phyloP scores from a whole-genome alignment of 306 rosid species.

The Psophocarpus tetragonolobus region DNA sequence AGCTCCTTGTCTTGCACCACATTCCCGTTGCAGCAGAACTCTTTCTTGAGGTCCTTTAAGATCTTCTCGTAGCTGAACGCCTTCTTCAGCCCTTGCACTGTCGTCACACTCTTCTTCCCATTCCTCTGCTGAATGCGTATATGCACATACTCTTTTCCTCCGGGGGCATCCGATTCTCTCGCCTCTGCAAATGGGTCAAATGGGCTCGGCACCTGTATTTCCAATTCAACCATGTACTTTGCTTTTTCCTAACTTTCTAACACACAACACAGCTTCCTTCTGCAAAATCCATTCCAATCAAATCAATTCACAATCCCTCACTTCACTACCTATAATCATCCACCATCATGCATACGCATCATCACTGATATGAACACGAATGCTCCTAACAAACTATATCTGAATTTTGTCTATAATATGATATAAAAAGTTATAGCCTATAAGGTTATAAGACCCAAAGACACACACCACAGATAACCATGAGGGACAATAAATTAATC shows the following conservation, averaged over 20 bases:
- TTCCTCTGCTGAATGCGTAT: slow-evolving; percentile 88
- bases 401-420: no score
- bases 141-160: slow-evolving; percentile 73
- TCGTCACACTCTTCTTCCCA: slow-evolving; percentile 82
- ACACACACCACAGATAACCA: no score
- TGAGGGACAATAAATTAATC: no score
- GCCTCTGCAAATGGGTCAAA: slow-evolving; percentile 84
- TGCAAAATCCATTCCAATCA: not conserved
- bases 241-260: slow-evolving; percentile 26
- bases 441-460: no score
- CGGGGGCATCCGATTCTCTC: slow-evolving; percentile 71
- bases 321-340: not conserved
- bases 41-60: slow-evolving; percentile 81
- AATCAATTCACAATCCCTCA: not conserved
- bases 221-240: slow-evolving; percentile 81
- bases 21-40: slow-evolving; percentile 90
- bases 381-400: not conserved
- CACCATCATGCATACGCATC: no score
- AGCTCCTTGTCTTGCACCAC: slow-evolving; percentile 90
- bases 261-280: not conserved
- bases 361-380: no score
- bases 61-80: slow-evolving; percentile 80
- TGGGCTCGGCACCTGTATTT: slow-evolving; percentile 50
- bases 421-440: no score
- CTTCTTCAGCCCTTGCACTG: slow-evolving; percentile 83